Conservation (phyloP, 2,329 filamentous ascomycete species). For the Xylariales sp. region DNA sequence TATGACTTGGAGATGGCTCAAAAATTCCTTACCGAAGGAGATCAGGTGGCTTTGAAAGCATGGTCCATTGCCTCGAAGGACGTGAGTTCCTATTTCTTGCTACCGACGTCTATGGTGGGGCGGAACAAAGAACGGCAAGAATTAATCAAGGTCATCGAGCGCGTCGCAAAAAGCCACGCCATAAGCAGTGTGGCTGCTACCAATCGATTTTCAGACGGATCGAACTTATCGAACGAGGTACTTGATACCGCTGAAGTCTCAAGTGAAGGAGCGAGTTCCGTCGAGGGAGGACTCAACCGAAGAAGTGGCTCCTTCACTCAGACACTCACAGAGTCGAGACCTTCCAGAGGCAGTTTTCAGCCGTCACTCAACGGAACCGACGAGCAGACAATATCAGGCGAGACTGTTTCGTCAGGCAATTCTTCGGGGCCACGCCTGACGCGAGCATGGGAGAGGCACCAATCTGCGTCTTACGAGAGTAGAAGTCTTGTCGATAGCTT, state of each 20-base stretch:
- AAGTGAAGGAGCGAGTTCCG: slow-evolving; percentile 56
- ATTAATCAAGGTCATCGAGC: slow-evolving; percentile 71
- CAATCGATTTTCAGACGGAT: slow-evolving; percentile 48
- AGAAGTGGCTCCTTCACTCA: slow-evolving; percentile 46
- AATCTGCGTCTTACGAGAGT: slow-evolving; percentile 45
- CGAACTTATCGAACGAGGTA: slow-evolving; percentile 47
- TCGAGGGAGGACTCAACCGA: slow-evolving; percentile 42
- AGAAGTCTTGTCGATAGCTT: slow-evolving; percentile 42
- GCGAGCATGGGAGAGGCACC: slow-evolving; percentile 48
- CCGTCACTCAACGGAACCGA: slow-evolving; percentile 30
- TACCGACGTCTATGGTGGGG: slow-evolving; percentile 78
- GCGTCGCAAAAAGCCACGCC: slow-evolving; percentile 63
- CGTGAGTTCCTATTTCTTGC: slow-evolving; percentile 85
- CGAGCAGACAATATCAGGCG: slow-evolving; percentile 27
- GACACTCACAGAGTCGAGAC: slow-evolving; percentile 37
- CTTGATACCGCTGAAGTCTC: slow-evolving; percentile 48
- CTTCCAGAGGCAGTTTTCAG: slow-evolving; percentile 33
- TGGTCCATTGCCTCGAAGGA: slow-evolving; percentile 80
- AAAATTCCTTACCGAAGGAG: slow-evolving; percentile 69
- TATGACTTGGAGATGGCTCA: slow-evolving; percentile 73
- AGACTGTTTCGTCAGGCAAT: slow-evolving; percentile 42
- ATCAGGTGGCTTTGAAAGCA: slow-evolving; percentile 63
- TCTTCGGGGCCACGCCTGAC: slow-evolving; percentile 35
- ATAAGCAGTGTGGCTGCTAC: slow-evolving; percentile 36
- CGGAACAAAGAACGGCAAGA: slow-evolving; percentile 66